These are phyloP conservation scores for Canariomyces notabilis DNA, from an alignment of 2,329 filamentous ascomycete genomes.

Conservation along the genomic window DNA sequence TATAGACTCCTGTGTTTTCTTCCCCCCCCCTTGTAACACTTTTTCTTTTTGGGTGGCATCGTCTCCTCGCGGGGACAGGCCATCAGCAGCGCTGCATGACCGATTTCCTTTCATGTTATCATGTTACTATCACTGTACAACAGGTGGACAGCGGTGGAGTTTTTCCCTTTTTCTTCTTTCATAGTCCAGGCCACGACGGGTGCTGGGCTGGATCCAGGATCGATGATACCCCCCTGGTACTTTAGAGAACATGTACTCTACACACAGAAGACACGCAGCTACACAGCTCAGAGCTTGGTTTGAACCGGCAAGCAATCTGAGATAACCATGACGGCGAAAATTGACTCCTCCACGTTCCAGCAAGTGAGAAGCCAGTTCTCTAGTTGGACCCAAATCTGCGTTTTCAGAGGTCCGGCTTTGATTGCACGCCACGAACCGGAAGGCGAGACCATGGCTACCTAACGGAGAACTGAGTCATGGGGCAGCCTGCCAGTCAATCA, in stretches of 20 bases:
- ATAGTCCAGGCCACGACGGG: slow-evolving; percentile 21
- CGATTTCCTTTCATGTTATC: slow-evolving; percentile 11
- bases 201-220: slow-evolving; percentile 30
- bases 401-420: no score
- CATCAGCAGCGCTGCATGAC: slow-evolving; percentile 11
- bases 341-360: no score
- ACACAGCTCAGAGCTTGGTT: slow-evolving; percentile 22
- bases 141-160: slow-evolving; percentile 19
- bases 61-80: slow-evolving; percentile 16
- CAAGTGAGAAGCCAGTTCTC: no score
- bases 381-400: no score
- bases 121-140: slow-evolving; percentile 26
- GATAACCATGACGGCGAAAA: not conserved
- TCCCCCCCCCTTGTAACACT: slow-evolving; percentile 8
- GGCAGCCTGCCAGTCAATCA: not conserved
- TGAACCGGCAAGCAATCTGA: slow-evolving; percentile 7
- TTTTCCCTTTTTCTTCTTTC: slow-evolving; percentile 11
- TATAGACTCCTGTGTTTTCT: slow-evolving; percentile 25
- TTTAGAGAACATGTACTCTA: slow-evolving; percentile 26
- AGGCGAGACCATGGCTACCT: no score
- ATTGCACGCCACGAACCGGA: no score
- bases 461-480: not conserved
- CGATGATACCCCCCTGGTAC: slow-evolving; percentile 30
- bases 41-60: slow-evolving; percentile 11
- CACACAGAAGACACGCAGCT: slow-evolving; percentile 22